phyloP scores from a whole-genome alignment of 2,329 filamentous ascomycete genomes.

The Hypoxylon sp. region DNA sequence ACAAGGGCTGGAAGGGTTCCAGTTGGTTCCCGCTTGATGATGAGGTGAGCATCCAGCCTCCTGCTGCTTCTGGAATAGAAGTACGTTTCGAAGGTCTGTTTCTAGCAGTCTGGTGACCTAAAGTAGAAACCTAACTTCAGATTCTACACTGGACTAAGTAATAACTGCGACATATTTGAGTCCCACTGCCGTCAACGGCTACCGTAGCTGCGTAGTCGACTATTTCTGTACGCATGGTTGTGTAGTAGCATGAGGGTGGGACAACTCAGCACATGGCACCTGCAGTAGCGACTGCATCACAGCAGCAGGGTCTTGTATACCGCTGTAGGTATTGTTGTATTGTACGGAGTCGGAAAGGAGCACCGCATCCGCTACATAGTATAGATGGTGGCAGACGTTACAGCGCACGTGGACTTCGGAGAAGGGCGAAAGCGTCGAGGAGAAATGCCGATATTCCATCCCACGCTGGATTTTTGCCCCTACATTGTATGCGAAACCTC shows the following conservation, averaged over 20 bases:
- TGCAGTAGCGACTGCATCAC: conserved; percentile 46
- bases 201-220: conserved; percentile 18
- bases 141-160: conserved; percentile 19
- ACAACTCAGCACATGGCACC: conserved; percentile 46
- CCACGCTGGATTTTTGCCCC: conserved; percentile 31
- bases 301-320: conserved; percentile 38
- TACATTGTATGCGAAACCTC: conserved; percentile 12
- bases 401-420: conserved; percentile 43
- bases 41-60: conserved; percentile 20
- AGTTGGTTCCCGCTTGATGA: conserved; percentile 20
- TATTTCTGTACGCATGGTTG: conserved; percentile 28
- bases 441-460: conserved; percentile 39
- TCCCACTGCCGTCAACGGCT: conserved; percentile 24
- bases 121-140: conserved; percentile 27
- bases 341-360: conserved; percentile 42
- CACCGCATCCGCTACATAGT: conserved; percentile 37
- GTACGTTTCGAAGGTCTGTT: conserved; percentile 22
- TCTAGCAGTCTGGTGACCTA: conserved; percentile 24
- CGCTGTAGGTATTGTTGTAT: conserved; percentile 36
- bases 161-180: conserved; percentile 18
- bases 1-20: conserved; percentile 24
- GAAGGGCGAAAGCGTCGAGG: conserved; percentile 30
- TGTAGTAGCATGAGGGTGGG: conserved; percentile 40
- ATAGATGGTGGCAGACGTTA: conserved; percentile 33
- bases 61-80: conserved; percentile 33